phyloP scores from a whole-genome alignment of 2,329 filamentous ascomycete genomes.

The Pleomassaria siparia region DNA sequence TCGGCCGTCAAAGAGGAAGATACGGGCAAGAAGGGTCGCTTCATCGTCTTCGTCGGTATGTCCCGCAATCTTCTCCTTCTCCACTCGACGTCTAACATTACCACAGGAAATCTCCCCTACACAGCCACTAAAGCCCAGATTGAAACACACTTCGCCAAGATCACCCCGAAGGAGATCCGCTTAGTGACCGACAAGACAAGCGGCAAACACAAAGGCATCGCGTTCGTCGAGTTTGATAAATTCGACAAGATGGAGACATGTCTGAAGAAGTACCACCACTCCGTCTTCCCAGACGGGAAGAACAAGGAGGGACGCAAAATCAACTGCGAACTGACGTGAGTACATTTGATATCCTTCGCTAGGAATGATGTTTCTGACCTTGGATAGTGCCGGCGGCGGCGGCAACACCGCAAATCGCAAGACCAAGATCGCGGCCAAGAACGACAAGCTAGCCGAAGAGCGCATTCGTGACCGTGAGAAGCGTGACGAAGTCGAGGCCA shows the following conservation, averaged over 20 bases:
- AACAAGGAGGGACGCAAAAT: constrained; percentile 70
- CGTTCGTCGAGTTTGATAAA: constrained; percentile 78
- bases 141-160: constrained; percentile 73
- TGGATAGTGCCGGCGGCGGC: constrained; percentile 74
- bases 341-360: constrained; percentile 21
- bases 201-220: constrained; percentile 43
- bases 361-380: background rate
- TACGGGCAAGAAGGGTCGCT: constrained; percentile 55
- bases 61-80: constrained; percentile 6
- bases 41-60: constrained; percentile 76
- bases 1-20: constrained; percentile 19
- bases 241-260: constrained; percentile 93
- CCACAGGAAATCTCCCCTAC: constrained; percentile 81
- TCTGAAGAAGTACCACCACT: constrained; percentile 87
- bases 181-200: constrained; percentile 41
- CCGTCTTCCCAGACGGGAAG: constrained; percentile 64
- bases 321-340: constrained; percentile 87
- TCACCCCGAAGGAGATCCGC: constrained; percentile 70
- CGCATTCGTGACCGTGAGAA: constrained; percentile 55
- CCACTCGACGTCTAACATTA: constrained; percentile 18
- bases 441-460: constrained; percentile 77
- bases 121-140: constrained; percentile 72
- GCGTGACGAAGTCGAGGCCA: constrained; percentile 45
- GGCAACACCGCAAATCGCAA: constrained; percentile 72
- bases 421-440: constrained; percentile 81